Conservation (phyloP, 2,329 filamentous ascomycete species). For the Stagonosporopsis tanaceti region DNA sequence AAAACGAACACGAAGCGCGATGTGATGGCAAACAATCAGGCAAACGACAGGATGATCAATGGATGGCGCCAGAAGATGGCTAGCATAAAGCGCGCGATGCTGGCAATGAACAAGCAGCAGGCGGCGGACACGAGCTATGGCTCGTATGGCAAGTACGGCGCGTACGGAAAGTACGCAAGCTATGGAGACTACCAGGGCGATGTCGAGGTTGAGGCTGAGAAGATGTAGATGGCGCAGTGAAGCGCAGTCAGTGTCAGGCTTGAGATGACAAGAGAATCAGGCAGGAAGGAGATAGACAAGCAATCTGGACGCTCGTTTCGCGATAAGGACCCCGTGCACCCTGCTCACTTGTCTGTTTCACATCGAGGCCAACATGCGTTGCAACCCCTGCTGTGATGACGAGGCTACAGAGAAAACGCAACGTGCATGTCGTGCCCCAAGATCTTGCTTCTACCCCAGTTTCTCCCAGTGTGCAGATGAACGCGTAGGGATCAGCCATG, state of each 20-base stretch:
- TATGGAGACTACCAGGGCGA: constrained; percentile 10
- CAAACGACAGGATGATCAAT: neutral
- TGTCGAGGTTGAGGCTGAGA: constrained; percentile 12
- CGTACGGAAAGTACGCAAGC: constrained; percentile 8
- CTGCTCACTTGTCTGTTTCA: neutral
- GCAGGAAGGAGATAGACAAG: neutral
- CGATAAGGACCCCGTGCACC: neutral
- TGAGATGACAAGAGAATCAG: neutral
- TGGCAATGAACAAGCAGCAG: neutral
- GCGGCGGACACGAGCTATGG: constrained; percentile 14
- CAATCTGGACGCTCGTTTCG: neutral
- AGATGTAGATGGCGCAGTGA: constrained; percentile 8
- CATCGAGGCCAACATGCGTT: neutral
- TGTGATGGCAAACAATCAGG: neutral
- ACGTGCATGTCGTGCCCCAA: constrained; percentile 5
- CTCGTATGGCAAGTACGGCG: constrained; percentile 14
- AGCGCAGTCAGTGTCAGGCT: neutral
- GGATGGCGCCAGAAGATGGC: neutral
- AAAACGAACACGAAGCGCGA: constrained; percentile 10
- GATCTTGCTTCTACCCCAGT: constrained; percentile 19
- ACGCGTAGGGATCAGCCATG: constrained; percentile 7
- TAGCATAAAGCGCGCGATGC: constrained; percentile 1
- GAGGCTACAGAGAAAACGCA: neutral
- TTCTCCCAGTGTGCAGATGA: constrained; percentile 10
- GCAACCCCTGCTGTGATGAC: neutral